Base-by-base conservation (phyloP, 306 rosid genomes). In the Fragaria ananassa region DNA sequence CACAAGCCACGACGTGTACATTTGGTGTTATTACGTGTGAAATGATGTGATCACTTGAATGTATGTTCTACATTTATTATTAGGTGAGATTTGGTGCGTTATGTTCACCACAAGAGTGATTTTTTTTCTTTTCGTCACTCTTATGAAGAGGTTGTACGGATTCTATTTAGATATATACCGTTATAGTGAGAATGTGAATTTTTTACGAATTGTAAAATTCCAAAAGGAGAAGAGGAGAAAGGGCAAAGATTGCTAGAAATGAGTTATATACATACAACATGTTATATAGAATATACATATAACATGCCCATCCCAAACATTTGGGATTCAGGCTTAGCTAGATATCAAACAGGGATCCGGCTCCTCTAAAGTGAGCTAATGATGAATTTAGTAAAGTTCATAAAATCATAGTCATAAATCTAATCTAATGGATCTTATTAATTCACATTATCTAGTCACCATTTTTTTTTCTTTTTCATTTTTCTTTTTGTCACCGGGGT, bases 1-100 rank as follows among this genome's bases (percentile, higher is more conserved):
- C 25, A 7, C 1, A 6, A n/a, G 12, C 0, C 1, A 53, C 3
- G 0, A 11, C 1, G 23, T 5, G 0, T n/a, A 54, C 2, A 5
- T 19, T 8, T 50, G 0, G 27, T 27, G 27, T 51, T 18, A 6
- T 51, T 7, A 1, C 6, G 10, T 51, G 4, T 51, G 10, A 21
- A 17, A 51, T 51, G 0, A 29, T 2, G 3, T 29, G 21, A 51
- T 3, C 10, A 0, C 6, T 39, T 50, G 2, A 50, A 18, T 53
- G n/a, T 19, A 2, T 7, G 0, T 53, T 6, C 0, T 17, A 2
- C 4, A 2, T 53, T 53, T 19, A 18, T 0, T 50, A 53, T 19
- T 5, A 0, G 2, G 25, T 51, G 23, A 51, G 58, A 5, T 51
- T 19, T 18, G 8, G 1, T 51, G 1, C 7, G 9, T 51, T 0